Base-by-base conservation (phyloP, 1,284 basidiomycete genomes). In the Puccinia triticina region DNA sequence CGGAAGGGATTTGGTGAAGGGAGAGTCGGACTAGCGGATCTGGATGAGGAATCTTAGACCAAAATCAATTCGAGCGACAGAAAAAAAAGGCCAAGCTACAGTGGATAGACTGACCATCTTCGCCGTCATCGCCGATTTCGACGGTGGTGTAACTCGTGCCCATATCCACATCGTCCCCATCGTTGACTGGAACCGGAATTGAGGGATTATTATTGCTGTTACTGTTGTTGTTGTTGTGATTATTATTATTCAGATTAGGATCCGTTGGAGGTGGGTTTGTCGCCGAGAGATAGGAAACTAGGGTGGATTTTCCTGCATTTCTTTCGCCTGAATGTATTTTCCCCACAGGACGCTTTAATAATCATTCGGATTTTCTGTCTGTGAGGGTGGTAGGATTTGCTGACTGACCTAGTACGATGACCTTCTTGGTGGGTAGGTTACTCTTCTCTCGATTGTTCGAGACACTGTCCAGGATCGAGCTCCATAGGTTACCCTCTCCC, bases 121-220 rank as follows among this genome's bases (percentile, higher is more conserved):
- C 94, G 2, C 91, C 93, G 53, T 95, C 94, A 85, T 95, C 94
- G 82, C 91, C 89, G 55, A 95, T 90, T 86, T 95, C 92, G 16
- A 93, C 90, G 89, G 93, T 94, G 85, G 95, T 92, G 86, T 95
- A 96, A 48, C 94, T 94, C 82, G 96, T 87, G 0, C 94, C 93
- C 87, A 95, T 93, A 85, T 94, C 92, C 11, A 88, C 87, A 87
- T 83, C 77, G 21, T 83, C 64, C 55, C 82, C 59, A 48, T 84
- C 71, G 69, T 78, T 67, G 76, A 82, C n/a, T 71, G 69, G 72
- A 14, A 83, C 77, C 76, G 83, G 77, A 48, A 43, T 43, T 43
- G 40, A 43, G 40, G 40, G 40, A 43, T 43, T 43, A 43, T 43
- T 43, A 84, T 61, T 26, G n/a, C 84, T 53, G 83, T 83, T 29